Base-by-base conservation (phyloP, 805 yeast species). In the Starmera dryadoides region DNA sequence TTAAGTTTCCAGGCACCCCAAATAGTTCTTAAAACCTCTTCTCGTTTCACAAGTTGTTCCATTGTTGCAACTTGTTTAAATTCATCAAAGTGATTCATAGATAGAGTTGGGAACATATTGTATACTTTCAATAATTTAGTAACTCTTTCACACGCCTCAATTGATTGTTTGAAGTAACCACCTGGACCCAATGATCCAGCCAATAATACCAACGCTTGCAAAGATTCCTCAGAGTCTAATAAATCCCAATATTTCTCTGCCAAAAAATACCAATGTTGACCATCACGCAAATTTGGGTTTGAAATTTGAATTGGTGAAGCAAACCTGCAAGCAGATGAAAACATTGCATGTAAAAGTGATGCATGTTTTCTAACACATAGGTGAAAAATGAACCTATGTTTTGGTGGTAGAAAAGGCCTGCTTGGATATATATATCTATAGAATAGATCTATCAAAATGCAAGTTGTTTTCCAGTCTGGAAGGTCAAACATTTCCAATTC, bases 361-460 rank as follows among this genome's bases (percentile, higher is more conserved):
- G 55, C 55, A 33, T 60, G 62, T 23, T 57, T 56, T 20, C 56
- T 53, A 6, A 65, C 41, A 2, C 56, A 46, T 5, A 65, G 39
- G n/a, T 52, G 52, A 17, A 45, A 48, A 3, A 67, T 35, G 28
- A 69, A 52, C 6, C 52, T 37, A 10, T 48, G 45, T 38, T 62
- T 63, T 26, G 63, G 52, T 2, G 72, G 70, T 5, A 70, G 44
- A 7, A 63, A 50, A 16, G 63, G 58, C 34, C 62, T 53, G 6
- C 64, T 55, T 7, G 65, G 59, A 38, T 68, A 64, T n/a, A 62
- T 55, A 45, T 68, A 70, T 31, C 66, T 50, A 46, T 66, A 70
- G 43, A 57, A 69, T 7, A 67, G 42, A 38, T 66, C 69, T 31
- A 69, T 49, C 32, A 69, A 43, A 3, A 50, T 42, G 29, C 53